A percentile compares a stretch with the other conserved stretches of the same genome.
These are phyloP conservation scores for Lepidium didymum DNA, from an alignment of 345 rosid genomes.

Conservation along the genomic window DNA sequence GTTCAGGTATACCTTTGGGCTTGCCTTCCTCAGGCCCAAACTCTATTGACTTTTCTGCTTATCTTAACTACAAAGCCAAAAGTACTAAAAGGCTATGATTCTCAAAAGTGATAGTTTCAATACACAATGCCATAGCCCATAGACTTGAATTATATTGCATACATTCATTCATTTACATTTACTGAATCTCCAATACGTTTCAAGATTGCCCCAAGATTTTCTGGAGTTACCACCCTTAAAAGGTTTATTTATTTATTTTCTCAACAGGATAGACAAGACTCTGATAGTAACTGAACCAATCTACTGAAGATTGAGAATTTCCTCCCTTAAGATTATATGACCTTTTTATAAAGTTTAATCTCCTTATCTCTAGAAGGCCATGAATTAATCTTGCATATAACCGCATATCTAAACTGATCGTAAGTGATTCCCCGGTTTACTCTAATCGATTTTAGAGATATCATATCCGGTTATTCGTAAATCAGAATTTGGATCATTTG, in stretches of 20 bases:
- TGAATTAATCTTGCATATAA: neutral
- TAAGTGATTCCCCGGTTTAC: neutral
- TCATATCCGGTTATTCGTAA: too few relatives aligned
- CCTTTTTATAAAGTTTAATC: neutral
- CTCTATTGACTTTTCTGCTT: too few relatives aligned
- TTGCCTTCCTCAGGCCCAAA: too few relatives aligned
- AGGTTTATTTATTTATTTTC: too few relatives aligned
- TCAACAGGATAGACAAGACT: too few relatives aligned
- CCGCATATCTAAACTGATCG: neutral
- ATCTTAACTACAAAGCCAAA: too few relatives aligned
- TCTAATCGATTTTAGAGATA: neutral
- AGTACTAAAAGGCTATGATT: neutral
- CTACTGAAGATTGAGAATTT: too few relatives aligned
- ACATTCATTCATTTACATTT: too few relatives aligned
- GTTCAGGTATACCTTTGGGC: neutral
- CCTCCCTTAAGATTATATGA: neutral
- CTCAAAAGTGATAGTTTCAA: neutral
- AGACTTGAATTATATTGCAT: too few relatives aligned
- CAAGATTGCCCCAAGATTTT: slow-evolving; percentile 22
- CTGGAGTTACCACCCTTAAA: slow-evolving; percentile 28
- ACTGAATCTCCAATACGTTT: slow-evolving; percentile 25
- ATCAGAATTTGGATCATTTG: too few relatives aligned
- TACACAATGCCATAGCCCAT: neutral
- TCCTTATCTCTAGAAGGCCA: slow-evolving; percentile 5
- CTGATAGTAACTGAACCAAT: too few relatives aligned